Evolutionary conservation across 768 basidiomycete genomes (phyloP).

Genomic region (Punctularia strigosozonata): DNA sequence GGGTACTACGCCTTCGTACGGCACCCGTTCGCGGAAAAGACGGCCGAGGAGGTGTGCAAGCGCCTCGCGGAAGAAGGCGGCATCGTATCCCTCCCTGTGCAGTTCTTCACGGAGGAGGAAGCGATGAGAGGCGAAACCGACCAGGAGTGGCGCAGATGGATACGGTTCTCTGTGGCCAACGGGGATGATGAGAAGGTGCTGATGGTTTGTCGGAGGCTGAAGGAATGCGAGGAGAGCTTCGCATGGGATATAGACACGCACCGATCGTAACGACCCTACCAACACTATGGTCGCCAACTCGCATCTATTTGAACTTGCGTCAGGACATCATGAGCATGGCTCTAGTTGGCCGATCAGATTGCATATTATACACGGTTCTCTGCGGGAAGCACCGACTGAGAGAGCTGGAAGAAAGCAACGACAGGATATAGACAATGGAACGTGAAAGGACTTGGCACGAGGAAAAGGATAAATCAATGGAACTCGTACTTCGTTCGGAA

Average conservation of each 20-base stretch:
- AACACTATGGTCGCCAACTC: too few species aligned
- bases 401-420: too few species aligned
- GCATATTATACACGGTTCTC: too few species aligned
- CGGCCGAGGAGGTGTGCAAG: slow-evolving; percentile 42
- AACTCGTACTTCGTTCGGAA: too few species aligned
- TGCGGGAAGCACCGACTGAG: too few species aligned
- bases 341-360: too few species aligned
- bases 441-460: too few species aligned
- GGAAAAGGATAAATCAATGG: too few species aligned
- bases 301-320: too few species aligned
- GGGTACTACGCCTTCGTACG: slow-evolving; percentile 74
- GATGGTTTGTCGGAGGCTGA: slow-evolving; percentile 39
- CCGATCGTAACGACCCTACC: too few species aligned
- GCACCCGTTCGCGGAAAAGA: slow-evolving; percentile 41
- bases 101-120: slow-evolving; percentile 36
- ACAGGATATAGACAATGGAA: too few species aligned
- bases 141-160: slow-evolving; percentile 44
- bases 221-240: slow-evolving; percentile 24
- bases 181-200: slow-evolving; percentile 51
- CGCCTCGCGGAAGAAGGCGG: slow-evolving; percentile 51
- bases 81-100: slow-evolving; percentile 53
- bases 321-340: too few species aligned
- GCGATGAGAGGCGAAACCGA: slow-evolving; percentile 11
- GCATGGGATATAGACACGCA: slow-evolving; percentile 26
- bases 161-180: slow-evolving; percentile 75